Conservation (phyloP, 805 yeast species). For the Saturnispora sanitii region DNA sequence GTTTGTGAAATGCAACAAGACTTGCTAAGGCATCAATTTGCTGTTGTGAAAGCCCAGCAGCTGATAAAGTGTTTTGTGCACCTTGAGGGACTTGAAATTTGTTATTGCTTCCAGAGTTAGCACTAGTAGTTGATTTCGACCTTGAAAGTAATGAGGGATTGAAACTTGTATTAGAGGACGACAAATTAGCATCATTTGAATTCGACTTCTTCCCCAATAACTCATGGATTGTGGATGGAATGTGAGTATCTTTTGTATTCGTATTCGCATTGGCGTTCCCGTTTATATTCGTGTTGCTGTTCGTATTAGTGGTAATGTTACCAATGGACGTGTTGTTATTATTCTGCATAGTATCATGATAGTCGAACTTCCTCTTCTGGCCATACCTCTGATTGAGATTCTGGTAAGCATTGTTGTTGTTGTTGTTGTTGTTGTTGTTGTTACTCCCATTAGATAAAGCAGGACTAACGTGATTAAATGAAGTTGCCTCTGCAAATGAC, state of each 20-base stretch:
- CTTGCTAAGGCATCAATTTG: constrained; percentile 71
- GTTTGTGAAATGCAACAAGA: constrained; percentile 55
- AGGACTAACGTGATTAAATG: constrained; percentile 12
- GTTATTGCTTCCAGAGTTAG: not conserved
- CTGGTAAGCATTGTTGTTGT: constrained; percentile 6
- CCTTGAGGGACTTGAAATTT: constrained; percentile 62
- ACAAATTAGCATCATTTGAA: not conserved
- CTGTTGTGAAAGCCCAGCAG: constrained; percentile 56
- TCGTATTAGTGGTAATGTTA: constrained; percentile 1
- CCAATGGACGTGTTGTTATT: not conserved
- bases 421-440: constrained; percentile 1
- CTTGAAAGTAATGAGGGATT: constrained; percentile 3
- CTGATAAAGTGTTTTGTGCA: constrained; percentile 50
- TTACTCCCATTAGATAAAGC: constrained; percentile 4
- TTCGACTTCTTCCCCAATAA: constrained; percentile 7
- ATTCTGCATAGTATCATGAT: constrained; percentile 13
- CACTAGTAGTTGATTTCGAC: constrained; percentile 19
- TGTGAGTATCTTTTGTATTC: constrained; percentile 22
- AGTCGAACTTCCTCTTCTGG: constrained; percentile 12
- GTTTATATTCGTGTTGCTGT: not conserved
- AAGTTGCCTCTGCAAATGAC: constrained; percentile 11
- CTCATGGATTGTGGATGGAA: constrained; percentile 28
- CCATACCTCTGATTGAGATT: constrained; percentile 13
- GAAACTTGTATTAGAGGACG: not conserved
- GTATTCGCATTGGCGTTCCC: not conserved